These are phyloP conservation scores for Backusella psychrophila DNA, from an alignment of 192 early-diverging fungal species.

Conservation along the genomic window DNA sequence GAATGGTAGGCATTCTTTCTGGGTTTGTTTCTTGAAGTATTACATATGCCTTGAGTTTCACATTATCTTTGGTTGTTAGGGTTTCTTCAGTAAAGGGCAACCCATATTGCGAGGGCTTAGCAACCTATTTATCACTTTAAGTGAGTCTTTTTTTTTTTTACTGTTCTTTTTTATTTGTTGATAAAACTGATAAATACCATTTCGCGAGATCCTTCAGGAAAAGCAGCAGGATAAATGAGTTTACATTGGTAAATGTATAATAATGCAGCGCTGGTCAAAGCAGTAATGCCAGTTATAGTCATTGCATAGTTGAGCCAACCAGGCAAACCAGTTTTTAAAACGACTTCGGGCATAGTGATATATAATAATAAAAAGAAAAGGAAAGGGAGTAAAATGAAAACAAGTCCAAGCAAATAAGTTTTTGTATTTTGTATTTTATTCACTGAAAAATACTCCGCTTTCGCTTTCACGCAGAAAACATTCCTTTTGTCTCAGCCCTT, in stretches of 20 bases:
- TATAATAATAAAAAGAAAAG: conserved; percentile 10
- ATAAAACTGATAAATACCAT: conserved; percentile 23
- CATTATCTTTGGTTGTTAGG: conserved; percentile 77
- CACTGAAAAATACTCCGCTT: neutral
- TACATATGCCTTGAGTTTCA: conserved; percentile 76
- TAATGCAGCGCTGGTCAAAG: conserved; percentile 43
- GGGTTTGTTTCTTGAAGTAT: conserved; percentile 62
- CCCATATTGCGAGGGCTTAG: conserved; percentile 67
- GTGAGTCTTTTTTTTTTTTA: neutral
- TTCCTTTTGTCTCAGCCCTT: neutral
- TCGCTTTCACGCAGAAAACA: neutral
- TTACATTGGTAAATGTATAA: conserved; percentile 75
- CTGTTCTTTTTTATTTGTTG: neutral
- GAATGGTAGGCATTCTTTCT: conserved; percentile 64
- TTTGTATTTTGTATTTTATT: neutral
- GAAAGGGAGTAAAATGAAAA: neutral
- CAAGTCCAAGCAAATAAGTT: neutral
- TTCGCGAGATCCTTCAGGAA: conserved; percentile 53
- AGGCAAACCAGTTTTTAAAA: conserved; percentile 33
- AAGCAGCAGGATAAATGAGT: conserved; percentile 72
- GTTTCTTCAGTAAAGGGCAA: conserved; percentile 65
- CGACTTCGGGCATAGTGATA: neutral
- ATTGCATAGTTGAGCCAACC: conserved; percentile 46
- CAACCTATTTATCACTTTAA: conserved; percentile 42
- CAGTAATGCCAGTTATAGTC: conserved; percentile 42